Evolutionary conservation across 805 yeast species (phyloP), one percentile per base, ranked within the genome.

Genomic region (Ogataea nitratoaversa): DNA sequence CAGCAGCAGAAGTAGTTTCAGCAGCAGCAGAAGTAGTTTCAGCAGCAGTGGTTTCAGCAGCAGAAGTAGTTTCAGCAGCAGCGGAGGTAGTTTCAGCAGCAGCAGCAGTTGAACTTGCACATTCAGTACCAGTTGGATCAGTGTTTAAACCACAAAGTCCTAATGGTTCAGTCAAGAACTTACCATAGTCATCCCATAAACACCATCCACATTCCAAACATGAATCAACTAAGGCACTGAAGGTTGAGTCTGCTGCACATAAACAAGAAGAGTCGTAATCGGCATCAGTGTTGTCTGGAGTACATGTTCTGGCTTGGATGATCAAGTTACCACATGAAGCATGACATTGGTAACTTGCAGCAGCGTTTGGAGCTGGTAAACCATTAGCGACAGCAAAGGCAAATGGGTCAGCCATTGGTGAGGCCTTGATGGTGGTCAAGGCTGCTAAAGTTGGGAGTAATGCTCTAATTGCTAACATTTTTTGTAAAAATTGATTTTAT

Each of bases 241-340:
- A 66, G 5, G 42, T 19, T 23, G 63, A 37, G 27, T 35, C 65
- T 0, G 41, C 33, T 12, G 48, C 34, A 62, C 71, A 66, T 32
- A 66, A 48, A 52, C 68, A 62, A 13, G 47, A 39, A 23, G 44
- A 20, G 47, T 59, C 60, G 52, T 57, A 63, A 33, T 65, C 60
- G 16, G 62, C 60, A 50, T 42, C 46, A 9, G 32, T 25, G 4
- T 17, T 20, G 16, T 41, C 46, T 14, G 36, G 32, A 5, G 57
- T 51, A 47, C 63, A 62, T 3, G 50, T 46, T 30, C 59, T 48
- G 31, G 64, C 65, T 34, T 54, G 59, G 6, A 62, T 25, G 37
- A 63, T 63, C 32, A 60, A 44, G 43, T 51, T 56, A 41, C 68
- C 68, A 56, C 68, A 63, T 19, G 57, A 44, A 20, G 65, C 60